Conservation (phyloP, 306 rosid species). For the Alnus rubra region DNA sequence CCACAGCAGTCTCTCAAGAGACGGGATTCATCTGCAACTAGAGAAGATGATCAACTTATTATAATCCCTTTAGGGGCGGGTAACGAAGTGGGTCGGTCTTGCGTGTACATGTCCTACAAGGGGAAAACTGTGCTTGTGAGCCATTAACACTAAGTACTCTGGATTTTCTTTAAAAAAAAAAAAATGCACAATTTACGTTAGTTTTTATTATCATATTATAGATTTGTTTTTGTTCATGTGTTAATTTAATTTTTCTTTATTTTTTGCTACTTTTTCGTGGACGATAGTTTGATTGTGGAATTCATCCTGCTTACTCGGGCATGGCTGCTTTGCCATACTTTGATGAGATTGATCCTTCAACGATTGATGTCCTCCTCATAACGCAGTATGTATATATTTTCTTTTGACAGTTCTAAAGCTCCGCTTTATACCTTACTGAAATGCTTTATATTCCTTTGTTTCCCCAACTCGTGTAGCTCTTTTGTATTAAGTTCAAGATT, state of each 20-base stretch:
- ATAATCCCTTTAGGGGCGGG: constrained; percentile 91
- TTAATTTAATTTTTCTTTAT: neutral
- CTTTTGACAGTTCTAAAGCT: neutral
- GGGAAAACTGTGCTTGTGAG: constrained; percentile 63
- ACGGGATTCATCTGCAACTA: constrained; percentile 45
- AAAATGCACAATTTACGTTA: neutral
- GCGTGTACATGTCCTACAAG: constrained; percentile 80
- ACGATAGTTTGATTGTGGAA: constrained; percentile 87
- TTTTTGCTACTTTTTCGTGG: constrained; percentile 1
- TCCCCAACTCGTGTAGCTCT: neutral
- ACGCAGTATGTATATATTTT: constrained; percentile 58
- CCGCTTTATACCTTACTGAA: neutral
- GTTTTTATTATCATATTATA: neutral
- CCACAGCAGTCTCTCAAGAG: constrained; percentile 53
- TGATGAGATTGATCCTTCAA: constrained; percentile 94
- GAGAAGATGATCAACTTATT: constrained; percentile 72
- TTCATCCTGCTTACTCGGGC: constrained; percentile 83
- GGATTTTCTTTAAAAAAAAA: neutral
- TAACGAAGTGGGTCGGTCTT: constrained; percentile 91
- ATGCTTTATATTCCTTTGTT: neutral
- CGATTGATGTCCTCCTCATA: constrained; percentile 81
- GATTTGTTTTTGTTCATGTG: neutral
- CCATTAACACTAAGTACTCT: neutral
- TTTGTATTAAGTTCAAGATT: neutral
- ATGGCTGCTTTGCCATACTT: constrained; percentile 98